Evolutionary conservation across 129 eudicot genomes (phyloP).

Genomic region (Artemisia annua): DNA sequence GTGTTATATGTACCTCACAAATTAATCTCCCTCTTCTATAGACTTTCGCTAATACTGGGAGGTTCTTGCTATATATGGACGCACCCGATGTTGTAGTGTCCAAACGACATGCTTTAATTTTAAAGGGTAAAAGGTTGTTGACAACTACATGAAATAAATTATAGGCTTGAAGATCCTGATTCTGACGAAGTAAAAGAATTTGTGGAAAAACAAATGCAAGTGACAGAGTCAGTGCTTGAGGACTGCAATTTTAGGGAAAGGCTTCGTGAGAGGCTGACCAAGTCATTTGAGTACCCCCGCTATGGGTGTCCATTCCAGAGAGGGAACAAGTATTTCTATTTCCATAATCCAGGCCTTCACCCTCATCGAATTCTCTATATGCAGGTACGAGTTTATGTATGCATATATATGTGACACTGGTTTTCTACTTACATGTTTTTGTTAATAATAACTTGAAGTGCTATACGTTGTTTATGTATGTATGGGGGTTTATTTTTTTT

Average conservation of each 20-base stretch:
- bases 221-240: conserved; percentile 63
- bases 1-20: too few species aligned
- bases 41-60: too few species aligned
- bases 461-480: too few species aligned
- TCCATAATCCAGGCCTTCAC: conserved; percentile 83
- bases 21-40: too few species aligned
- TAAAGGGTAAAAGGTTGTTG: background rate
- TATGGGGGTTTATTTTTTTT: too few species aligned
- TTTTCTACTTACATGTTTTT: too few species aligned
- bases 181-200: conserved; percentile 73
- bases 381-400: conserved; percentile 46
- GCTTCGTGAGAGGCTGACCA: conserved; percentile 60
- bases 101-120: too few species aligned
- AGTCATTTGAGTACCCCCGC: conserved; percentile 68
- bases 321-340: conserved; percentile 80
- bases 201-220: conserved; percentile 58
- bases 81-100: too few species aligned
- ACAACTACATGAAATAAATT: background rate
- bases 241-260: conserved; percentile 61
- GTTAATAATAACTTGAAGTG: too few species aligned
- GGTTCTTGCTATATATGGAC: too few species aligned
- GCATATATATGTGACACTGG: too few species aligned
- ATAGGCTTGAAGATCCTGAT: conserved; percentile 95
- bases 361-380: conserved; percentile 81
- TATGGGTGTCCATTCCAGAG: conserved; percentile 65